Base-by-base conservation (phyloP, 352 stramenopile species). In the Phytophthora pluvialis region DNA sequence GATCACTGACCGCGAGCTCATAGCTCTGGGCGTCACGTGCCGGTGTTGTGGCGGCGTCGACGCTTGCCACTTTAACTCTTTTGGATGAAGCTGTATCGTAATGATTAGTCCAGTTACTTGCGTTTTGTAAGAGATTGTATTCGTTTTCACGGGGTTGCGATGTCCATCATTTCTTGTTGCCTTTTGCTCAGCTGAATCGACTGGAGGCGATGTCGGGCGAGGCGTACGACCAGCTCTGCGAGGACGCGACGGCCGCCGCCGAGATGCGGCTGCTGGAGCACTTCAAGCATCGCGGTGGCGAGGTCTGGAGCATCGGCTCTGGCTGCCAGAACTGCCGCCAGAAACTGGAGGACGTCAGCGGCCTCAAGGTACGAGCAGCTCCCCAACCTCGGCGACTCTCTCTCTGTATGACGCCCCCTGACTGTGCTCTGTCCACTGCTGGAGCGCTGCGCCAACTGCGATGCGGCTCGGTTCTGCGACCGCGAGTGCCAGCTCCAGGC, bases 241-340 rank as follows among this genome's bases (percentile, higher is more conserved):
- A 78, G 33, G 78, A 88, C 43, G 82, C 78, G 31, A 81, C 68
- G n/a, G 78, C 71, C 47, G 84, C 78, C 3, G 84, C 84, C 2
- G 82, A 91, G 67, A 78, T 60, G 62, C 82, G 84, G 21, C 59
- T 93, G 50, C 71, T 91, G 46, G 81, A 90, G 42, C 82, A 93
- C 69, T 91, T 90, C 47, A 86, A 90, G 71, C 57, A 85, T n/a
- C 71, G 83, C 39, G 84, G 84, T 13, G 84, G 82, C 32, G 84
- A 90, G 40, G 84, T 93, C 42, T 91, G 83, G 83, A 80, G 53
- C n/a, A 81, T 91, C 42, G 83, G 83, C 29, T 46, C 39, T 13
- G 83, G 80, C 13, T 91, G 83, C 47, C 70, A 91, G 46, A 74
- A 64, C 60, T 91, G 83, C 60, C 78, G 79, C 44, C 44, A 79